Percentiles rank a stretch among this genome's conserved stretches.
Conservation (phyloP, 345 rosid genomes). For the Rubroshorea leprosula region DNA sequence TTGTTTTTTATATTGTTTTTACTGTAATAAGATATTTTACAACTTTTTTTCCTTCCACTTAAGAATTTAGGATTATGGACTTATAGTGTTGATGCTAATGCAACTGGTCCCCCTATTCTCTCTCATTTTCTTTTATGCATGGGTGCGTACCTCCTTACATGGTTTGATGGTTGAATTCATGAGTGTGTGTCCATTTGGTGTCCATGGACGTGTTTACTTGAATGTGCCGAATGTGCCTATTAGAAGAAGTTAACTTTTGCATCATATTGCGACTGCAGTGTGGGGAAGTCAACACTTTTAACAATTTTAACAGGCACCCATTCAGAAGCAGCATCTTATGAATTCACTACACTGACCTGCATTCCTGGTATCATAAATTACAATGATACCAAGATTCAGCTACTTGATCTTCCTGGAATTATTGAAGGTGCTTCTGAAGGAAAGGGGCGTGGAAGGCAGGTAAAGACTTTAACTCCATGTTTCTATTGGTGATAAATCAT, state of each 20-base stretch:
- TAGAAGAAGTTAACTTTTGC: conserved; percentile 7
- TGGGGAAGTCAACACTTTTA: conserved; percentile 94
- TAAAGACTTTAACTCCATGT: conserved; percentile 16
- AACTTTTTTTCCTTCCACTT: no score
- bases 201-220: neutral
- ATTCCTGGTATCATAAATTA: conserved; percentile 95
- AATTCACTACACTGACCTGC: conserved; percentile 95
- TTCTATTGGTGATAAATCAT: neutral
- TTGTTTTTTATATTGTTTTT: no score
- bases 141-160: no score
- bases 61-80: no score
- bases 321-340: conserved; percentile 99
- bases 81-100: no score
- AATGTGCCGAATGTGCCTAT: no score
- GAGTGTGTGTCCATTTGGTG: neutral
- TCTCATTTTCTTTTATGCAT: no score
- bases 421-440: conserved; percentile 99
- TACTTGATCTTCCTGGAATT: conserved; percentile 98
- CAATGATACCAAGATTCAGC: conserved; percentile 93
- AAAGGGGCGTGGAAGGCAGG: conserved; percentile 99
- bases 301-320: conserved; percentile 96
- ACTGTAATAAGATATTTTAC: no score
- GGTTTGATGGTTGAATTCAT: no score
- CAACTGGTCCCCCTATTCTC: no score
- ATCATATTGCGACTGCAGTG: conserved; percentile 43